A percentile compares a stretch with the other conserved stretches of the same genome.
Evolutionary conservation across 768 basidiomycete species (phyloP).

Genomic region (Amanita muscaria): DNA sequence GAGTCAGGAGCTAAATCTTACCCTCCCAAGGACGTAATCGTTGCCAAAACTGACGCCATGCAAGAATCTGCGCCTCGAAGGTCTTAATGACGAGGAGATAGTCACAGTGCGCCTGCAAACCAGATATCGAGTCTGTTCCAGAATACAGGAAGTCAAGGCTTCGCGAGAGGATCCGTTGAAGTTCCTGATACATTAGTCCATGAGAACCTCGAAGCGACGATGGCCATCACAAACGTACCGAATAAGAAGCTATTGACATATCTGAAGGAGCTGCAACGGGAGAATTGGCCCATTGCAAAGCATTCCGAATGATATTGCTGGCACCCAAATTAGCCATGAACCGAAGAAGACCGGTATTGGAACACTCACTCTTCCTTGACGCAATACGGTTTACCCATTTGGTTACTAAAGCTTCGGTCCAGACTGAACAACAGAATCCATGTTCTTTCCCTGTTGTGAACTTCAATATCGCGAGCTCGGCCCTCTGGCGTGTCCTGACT

Average conservation of each 20-base stretch:
- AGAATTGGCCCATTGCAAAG: slow-evolving; percentile 63
- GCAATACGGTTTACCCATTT: slow-evolving; percentile 94
- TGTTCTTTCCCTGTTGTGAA: slow-evolving; percentile 90
- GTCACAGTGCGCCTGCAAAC: slow-evolving; percentile 76
- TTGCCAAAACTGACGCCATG: slow-evolving; percentile 52
- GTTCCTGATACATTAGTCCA: slow-evolving; percentile 39
- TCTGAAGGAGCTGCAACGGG: slow-evolving; percentile 60
- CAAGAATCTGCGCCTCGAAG: slow-evolving; percentile 68
- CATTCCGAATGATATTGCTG: slow-evolving; percentile 84
- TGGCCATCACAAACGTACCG: slow-evolving; percentile 37
- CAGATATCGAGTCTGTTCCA: slow-evolving; percentile 68
- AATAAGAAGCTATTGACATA: slow-evolving; percentile 63
- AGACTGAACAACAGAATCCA: slow-evolving; percentile 87
- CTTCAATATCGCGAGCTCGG: slow-evolving; percentile 68
- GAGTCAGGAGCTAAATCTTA: slow-evolving; percentile 16
- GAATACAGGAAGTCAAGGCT: slow-evolving; percentile 89
- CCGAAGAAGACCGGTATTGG: not conserved
- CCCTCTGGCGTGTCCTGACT: slow-evolving; percentile 72
- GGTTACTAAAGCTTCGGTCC: slow-evolving; percentile 85
- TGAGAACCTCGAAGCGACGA: slow-evolving; percentile 1
- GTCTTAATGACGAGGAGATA: slow-evolving; percentile 79
- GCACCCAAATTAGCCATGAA: slow-evolving; percentile 10
- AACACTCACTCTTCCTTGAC: slow-evolving; percentile 84
- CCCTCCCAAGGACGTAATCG: slow-evolving; percentile 21
- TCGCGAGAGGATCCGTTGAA: slow-evolving; percentile 84